Conservation (phyloP, 176 grass and related monocot species). For the Leersia perrieri region DNA sequence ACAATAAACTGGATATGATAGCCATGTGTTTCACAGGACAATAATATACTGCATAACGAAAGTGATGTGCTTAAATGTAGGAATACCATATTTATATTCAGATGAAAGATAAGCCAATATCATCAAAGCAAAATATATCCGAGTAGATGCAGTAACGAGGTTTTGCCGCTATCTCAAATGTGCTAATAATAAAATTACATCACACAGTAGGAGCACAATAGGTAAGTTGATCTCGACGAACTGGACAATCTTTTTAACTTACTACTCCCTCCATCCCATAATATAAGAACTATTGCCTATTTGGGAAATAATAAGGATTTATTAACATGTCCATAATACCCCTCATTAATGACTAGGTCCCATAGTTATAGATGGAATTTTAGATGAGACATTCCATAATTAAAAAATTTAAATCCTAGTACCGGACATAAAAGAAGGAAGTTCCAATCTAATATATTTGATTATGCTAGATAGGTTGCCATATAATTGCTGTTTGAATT, state of each 20-base stretch:
- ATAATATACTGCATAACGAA: background rate
- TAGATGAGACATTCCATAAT: too few relatives aligned
- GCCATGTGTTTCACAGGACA: background rate
- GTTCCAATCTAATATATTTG: too few relatives aligned
- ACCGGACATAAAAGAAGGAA: too few relatives aligned
- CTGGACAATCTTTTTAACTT: background rate
- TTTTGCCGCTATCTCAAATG: background rate
- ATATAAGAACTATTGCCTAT: too few relatives aligned
- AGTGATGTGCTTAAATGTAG: background rate
- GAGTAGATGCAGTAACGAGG: background rate
- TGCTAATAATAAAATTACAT: background rate
- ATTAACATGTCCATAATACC: too few relatives aligned
- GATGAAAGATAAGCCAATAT: background rate
- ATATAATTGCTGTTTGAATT: too few relatives aligned
- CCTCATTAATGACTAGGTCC: too few relatives aligned
- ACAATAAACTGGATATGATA: background rate
- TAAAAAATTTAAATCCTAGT: too few relatives aligned
- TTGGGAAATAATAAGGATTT: too few relatives aligned
- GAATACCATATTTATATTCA: background rate
- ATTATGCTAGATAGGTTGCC: too few relatives aligned
- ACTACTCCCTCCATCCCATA: too few relatives aligned
- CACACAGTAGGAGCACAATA: background rate
- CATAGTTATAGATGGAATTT: too few relatives aligned
- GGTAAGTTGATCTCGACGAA: background rate
- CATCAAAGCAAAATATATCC: background rate